phyloP scores from a whole-genome alignment of 306 rosid genomes.

The Leucaena leucocephala region DNA sequence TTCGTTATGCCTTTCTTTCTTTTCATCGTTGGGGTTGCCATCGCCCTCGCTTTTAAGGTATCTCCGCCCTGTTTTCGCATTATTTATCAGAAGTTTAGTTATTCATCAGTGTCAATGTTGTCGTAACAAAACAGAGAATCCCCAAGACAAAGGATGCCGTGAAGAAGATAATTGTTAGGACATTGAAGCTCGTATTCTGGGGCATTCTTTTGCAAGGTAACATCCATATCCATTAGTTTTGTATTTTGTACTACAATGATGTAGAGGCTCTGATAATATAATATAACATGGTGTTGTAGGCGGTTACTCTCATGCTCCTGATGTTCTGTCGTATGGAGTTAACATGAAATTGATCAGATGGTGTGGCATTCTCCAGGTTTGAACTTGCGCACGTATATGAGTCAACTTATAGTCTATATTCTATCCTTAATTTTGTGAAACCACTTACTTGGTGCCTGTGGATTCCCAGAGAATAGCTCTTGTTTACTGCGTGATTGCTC shows the following conservation, averaged over 20 bases:
- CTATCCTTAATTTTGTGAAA: neutral
- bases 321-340: slow-evolving; percentile 59
- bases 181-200: slow-evolving; percentile 74
- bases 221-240: neutral
- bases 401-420: neutral
- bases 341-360: slow-evolving; percentile 66
- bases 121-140: slow-evolving; percentile 43
- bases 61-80: neutral
- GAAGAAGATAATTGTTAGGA: slow-evolving; percentile 55
- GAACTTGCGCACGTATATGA: neutral
- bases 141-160: slow-evolving; percentile 42
- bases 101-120: neutral
- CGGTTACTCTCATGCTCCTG: slow-evolving; percentile 79
- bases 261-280: neutral
- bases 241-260: neutral
- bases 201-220: slow-evolving; percentile 77
- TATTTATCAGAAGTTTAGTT: neutral
- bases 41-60: slow-evolving; percentile 74
- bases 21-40: slow-evolving; percentile 74
- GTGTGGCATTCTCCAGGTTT: slow-evolving; percentile 83
- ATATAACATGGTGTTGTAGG: slow-evolving; percentile 35
- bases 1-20: slow-evolving; percentile 85
- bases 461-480: slow-evolving; percentile 68
- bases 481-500: slow-evolving; percentile 65
- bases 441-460: neutral